Base-by-base conservation (phyloP, 495 filamentous ascomycete species). In the Lichina pygmaea region DNA sequence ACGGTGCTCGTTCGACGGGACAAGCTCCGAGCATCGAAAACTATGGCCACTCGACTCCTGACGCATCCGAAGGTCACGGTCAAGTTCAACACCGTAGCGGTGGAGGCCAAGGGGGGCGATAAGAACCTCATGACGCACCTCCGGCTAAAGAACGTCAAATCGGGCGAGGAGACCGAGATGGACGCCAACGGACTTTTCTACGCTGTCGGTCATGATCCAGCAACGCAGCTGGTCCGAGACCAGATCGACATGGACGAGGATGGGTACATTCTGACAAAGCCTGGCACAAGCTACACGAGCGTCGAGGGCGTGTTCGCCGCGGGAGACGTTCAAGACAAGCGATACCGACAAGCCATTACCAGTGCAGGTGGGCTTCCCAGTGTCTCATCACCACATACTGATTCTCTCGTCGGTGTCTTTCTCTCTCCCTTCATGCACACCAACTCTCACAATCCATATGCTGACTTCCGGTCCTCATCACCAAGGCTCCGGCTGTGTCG, bases 291-390 rank as follows among this genome's bases (percentile, higher is more conserved):
- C 51, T 69, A 75, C 51, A 99, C 89, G 40, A 93, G 73, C 58
- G 58, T 93, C 6, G 73, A 84, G 57, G 89, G 89, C 54, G 81
- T 99, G 8, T 99, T 95, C 59, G 89, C 89, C 44, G 86, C 86
- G 41, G 89, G 89, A 44, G 89, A 99, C 56, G 89, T 99, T 15
- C 91, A 95, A 65, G 91, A 99, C 58, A 95, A 94, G 73, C 75
- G 78, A 54, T 99, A 99, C 61, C 71, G 91, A 57, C 89, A 97
- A 65, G 89, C 89, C 46, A 86, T 97, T 54, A 97, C 89, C 44
- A 93, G 83, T 66, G 89, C 89, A 54, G 86, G 86, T 86, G 73
- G 53, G 77, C 40, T 43, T 33, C 33, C 39, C 38, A 6, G 33
- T 37, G 15, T 41, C 17, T 9, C 10, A 17, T 32, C 32, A 5